Conservation (phyloP, 2,329 filamentous ascomycete species). For the Daldinia sp. region DNA sequence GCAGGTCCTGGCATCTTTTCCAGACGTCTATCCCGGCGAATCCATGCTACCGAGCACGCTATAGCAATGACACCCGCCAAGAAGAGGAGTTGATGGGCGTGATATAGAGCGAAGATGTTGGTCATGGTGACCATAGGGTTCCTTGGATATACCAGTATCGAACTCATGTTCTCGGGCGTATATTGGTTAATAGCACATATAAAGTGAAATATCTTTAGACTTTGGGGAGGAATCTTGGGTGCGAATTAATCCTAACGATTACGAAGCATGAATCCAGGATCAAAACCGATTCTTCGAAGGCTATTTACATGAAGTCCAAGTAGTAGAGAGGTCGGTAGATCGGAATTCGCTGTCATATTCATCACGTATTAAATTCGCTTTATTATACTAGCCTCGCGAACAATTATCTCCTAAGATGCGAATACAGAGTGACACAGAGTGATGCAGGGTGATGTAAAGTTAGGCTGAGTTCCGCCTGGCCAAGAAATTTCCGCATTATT, state of each 20-base stretch:
- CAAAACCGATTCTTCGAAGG: background rate
- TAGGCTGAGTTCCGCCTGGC: background rate
- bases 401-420: background rate
- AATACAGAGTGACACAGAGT: background rate
- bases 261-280: background rate
- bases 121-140: background rate
- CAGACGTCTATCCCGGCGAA: constrained; percentile 29
- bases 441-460: no score
- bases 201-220: background rate
- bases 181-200: background rate
- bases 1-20: constrained; percentile 32
- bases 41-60: constrained; percentile 15
- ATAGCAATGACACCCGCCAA: background rate
- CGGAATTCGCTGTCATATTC: background rate
- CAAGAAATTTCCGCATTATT: background rate
- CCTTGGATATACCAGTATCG: background rate
- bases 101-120: background rate
- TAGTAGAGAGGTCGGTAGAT: background rate
- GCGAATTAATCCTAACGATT: background rate
- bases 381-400: background rate
- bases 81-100: background rate
- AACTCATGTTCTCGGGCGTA: background rate
- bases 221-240: background rate
- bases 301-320: background rate
- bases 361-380: background rate